Percentiles rank a stretch among this genome's conserved stretches.
Evolutionary conservation across 495 filamentous ascomycete species (phyloP).

Genomic region (Staphylotrichum longicolle): DNA sequence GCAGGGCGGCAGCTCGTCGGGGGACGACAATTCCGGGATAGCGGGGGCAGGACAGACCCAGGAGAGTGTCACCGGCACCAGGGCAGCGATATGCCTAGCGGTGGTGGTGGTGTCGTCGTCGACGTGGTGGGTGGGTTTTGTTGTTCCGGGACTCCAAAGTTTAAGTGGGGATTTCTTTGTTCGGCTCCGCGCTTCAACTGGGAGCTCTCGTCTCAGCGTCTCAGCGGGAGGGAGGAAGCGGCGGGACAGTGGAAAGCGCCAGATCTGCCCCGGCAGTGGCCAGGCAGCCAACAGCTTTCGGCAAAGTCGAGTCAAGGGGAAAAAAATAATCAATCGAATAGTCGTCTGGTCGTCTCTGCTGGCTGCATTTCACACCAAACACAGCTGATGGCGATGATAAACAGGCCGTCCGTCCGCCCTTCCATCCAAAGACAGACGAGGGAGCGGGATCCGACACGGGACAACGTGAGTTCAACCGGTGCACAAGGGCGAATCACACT

Average conservation of each 20-base stretch:
- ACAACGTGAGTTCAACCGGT: background rate
- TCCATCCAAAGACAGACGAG: background rate
- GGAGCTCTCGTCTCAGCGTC: too few species aligned
- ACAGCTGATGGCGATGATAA: too few species aligned
- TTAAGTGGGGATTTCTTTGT: slow-evolving; percentile 34
- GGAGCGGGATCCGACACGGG: slow-evolving; percentile 2
- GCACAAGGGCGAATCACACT: slow-evolving; percentile 10
- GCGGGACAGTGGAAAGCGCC: too few species aligned
- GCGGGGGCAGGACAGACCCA: background rate
- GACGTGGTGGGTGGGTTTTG: slow-evolving; percentile 26
- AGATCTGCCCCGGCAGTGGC: too few species aligned
- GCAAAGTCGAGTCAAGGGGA: too few species aligned
- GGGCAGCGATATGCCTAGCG: slow-evolving; percentile 29
- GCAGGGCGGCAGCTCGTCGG: slow-evolving; percentile 11
- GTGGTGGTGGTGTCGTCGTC: slow-evolving; percentile 30
- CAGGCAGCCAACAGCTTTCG: too few species aligned
- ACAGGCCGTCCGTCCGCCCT: background rate
- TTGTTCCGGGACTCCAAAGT: slow-evolving; percentile 33
- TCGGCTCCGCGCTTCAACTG: slow-evolving; percentile 6
- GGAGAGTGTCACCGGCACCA: slow-evolving; percentile 16
- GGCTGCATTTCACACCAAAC: too few species aligned
- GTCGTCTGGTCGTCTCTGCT: too few species aligned
- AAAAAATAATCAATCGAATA: too few species aligned
- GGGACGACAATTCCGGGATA: slow-evolving; percentile 23
- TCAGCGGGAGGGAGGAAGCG: too few species aligned